Conservation (phyloP, 2,329 filamentous ascomycete species). For the Aspergillus calidoustus region DNA sequence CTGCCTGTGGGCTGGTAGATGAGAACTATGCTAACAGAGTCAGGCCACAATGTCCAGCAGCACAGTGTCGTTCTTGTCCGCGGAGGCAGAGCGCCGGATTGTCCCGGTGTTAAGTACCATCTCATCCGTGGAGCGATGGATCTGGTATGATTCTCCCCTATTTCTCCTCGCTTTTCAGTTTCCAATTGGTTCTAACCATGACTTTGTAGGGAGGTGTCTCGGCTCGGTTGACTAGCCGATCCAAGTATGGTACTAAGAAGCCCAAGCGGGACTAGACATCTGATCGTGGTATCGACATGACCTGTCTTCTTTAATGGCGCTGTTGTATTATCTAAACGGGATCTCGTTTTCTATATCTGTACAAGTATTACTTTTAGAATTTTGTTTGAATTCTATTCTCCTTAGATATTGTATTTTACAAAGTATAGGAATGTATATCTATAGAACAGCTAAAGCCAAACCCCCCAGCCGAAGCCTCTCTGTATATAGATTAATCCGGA, state of each 20-base stretch:
- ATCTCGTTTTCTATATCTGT: constrained; percentile 9
- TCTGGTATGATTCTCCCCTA: constrained; percentile 69
- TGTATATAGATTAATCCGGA: neutral
- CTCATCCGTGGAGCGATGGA: constrained; percentile 89
- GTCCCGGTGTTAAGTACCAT: constrained; percentile 96
- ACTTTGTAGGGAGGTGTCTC: constrained; percentile 79
- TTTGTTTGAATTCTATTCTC: neutral
- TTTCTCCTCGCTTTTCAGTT: neutral
- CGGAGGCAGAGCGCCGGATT: constrained; percentile 92
- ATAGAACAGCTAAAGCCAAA: constrained; percentile 13
- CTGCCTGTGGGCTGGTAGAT: neutral
- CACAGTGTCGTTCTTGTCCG: constrained; percentile 97
- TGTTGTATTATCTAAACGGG: constrained; percentile 10
- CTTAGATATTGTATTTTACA: neutral
- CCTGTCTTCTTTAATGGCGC: constrained; percentile 15
- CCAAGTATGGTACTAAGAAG: constrained; percentile 99
- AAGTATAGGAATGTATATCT: constrained; percentile 23
- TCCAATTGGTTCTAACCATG: constrained; percentile 31
- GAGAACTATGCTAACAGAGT: constrained; percentile 7
- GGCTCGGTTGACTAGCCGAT: constrained; percentile 80
- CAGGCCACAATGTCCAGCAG: constrained; percentile 96
- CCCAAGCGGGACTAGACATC: constrained; percentile 72
- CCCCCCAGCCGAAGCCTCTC: neutral
- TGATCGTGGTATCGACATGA: neutral
- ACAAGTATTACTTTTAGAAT: constrained; percentile 9